Evolutionary conservation across 2,329 filamentous ascomycete species (phyloP), one percentile per base, ranked within the genome.

Genomic region (Dactylellina haptotyla): DNA sequence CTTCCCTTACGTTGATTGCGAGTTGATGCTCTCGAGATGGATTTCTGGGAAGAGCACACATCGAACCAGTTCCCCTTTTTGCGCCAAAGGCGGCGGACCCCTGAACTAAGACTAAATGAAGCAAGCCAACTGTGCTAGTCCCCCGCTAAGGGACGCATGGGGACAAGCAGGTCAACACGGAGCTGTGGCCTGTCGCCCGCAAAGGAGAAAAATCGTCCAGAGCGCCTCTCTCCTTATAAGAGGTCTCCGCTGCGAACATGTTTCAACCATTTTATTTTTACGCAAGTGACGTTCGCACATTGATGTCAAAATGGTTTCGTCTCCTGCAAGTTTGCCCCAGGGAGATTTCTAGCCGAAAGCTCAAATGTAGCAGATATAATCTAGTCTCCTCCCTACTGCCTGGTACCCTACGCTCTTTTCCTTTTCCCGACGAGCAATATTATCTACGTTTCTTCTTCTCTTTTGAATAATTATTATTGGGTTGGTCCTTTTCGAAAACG

Each of bases 81-180:
- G 54, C 59, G 46, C 67, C 59, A 58, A 59, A 59, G 53, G 53
- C 53, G 67, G 59, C 30, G 41, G 53, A 41, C 67, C 67, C 67
- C 67, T 72, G 67, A 72, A 65, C 67, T 72, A 72, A 65, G 59
- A 64, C 67, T 59, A 72, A 65, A 72, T 72, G 59, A 64, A 65
- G 67, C 67, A 72, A 72, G 59, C 63, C 63, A 59, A 39, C 46
- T 61, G 45, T 65, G 53, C 57, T 61, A 54, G 67, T 72, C 66
- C 45, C 59, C 67, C 59, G 59, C 64, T 37, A 61, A 50, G 12
- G 39, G 56, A 69, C 64, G 64, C 64, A 61, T 69, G 56, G 56
- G 64, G 64, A 61, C 64, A 62, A 59, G 54, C 34, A 45, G 58
- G 16, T 23, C 64, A 62, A 69, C 46, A 14, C 54, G 54, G 43